Evolutionary conservation across 805 yeast genomes (phyloP), one percentile per base, ranked within the genome.

Genomic region (Yueomyces sp.): DNA sequence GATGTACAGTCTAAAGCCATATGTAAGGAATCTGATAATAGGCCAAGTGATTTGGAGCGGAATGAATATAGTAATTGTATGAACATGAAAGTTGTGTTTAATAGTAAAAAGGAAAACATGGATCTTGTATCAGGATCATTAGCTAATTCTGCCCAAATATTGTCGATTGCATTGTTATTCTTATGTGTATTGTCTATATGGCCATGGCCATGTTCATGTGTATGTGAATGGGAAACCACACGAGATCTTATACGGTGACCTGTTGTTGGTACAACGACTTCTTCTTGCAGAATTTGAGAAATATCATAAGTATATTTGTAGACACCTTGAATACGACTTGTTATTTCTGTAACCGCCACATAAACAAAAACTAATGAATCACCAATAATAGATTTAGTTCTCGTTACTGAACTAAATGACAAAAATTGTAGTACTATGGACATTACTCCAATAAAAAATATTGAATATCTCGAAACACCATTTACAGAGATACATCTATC

Each of bases 1-100:
- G 97, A 94, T 0, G 86, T 73, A 60, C 98, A 92, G 62, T 92
- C 99, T 44, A 92, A 69, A 2, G 94, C 83, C 99, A 92, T 92
- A 62, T 92, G 99, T 42, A 92, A 70, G 1, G 96, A 86, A 57
- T 92, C 99, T 26, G 96, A 86, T 42, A 92, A 62, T 28, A 92
- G 68, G 8, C 98, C 96, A 40, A 92, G 66, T 0, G 97, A 90
- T 56, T 85, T 88, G 1, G 97, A 87, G 48, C 94, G 72, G 64
- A 92, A 82, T 0, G 97, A 88, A 60, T 92, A 92, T 7, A 92
- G 65, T 50, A 92, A 70, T 65, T 92, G 99, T 37, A 92, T 79
- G 54, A 92, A 77, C 99, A 92, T 92, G 64, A 92, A 92, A 2
- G 92, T 75, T 9, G 94, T 77, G 62, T 92, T 92, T 47, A 92